Conservation (phyloP, 1,284 basidiomycete species). For the Ceraceosorus guamensis region DNA sequence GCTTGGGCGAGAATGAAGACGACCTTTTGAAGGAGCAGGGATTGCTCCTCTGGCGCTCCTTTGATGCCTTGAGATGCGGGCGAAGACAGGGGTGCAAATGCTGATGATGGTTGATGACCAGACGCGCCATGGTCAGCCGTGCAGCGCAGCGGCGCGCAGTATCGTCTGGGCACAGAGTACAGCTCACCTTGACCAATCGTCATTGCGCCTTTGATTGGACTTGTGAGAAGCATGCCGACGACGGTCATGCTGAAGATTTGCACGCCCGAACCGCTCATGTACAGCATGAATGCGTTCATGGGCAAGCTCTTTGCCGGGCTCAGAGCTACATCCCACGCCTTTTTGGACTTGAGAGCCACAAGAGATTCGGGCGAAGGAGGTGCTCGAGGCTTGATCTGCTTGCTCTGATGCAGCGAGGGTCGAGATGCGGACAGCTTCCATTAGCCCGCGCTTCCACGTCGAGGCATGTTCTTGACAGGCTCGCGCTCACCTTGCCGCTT, state of each 20-base stretch:
- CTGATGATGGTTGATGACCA: slow-evolving; percentile 11
- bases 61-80: too few relatives aligned
- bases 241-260: slow-evolving; percentile 49
- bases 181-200: slow-evolving; percentile 22
- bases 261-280: slow-evolving; percentile 43
- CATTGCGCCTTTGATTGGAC: slow-evolving; percentile 32
- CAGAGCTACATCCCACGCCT: slow-evolving; percentile 43
- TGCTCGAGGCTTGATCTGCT: too few relatives aligned
- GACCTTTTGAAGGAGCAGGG: slow-evolving; percentile 32
- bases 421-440: too few relatives aligned
- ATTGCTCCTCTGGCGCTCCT: slow-evolving; percentile 18
- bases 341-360: slow-evolving; percentile 30
- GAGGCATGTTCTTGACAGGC: too few relatives aligned
- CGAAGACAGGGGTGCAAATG: slow-evolving; percentile 32
- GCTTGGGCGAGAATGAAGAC: slow-evolving; percentile 37
- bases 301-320: slow-evolving; percentile 41
- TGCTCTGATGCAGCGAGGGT: too few relatives aligned
- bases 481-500: too few relatives aligned
- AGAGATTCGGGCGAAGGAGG: slow-evolving; percentile 1
- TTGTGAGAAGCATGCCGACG: slow-evolving; percentile 42
- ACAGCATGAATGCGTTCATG: slow-evolving; percentile 47
- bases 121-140: neutral
- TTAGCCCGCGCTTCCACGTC: too few relatives aligned
- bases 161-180: neutral
- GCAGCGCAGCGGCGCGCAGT: neutral